Conservation (phyloP, 1,284 basidiomycete species). For the Ustilago lituana region DNA sequence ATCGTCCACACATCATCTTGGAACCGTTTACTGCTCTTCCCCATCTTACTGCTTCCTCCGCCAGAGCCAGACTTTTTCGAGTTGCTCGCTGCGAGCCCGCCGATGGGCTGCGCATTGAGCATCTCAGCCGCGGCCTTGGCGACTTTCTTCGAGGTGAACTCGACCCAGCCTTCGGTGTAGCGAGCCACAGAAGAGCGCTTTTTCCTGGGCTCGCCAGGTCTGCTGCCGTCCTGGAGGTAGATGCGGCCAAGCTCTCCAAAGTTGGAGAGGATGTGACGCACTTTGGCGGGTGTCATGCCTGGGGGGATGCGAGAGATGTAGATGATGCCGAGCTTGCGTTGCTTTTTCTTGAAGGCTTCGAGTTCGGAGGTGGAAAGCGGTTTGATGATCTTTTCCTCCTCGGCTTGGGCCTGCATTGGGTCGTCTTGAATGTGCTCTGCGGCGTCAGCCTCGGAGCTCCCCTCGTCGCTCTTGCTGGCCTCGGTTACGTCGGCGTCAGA, state of each 20-base stretch:
- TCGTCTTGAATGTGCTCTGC: constrained; percentile 47
- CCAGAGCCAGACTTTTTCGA: constrained; percentile 48
- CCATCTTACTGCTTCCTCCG: constrained; percentile 50
- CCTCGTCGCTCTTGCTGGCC: constrained; percentile 1
- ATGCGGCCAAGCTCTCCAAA: constrained; percentile 65
- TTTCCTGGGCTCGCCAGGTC: constrained; percentile 32
- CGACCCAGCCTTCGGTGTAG: constrained; percentile 97
- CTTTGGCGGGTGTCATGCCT: constrained; percentile 97
- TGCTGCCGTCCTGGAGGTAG: constrained; percentile 60
- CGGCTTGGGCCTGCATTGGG: constrained; percentile 29
- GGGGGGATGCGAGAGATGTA: constrained; percentile 97
- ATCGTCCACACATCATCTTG: constrained; percentile 99
- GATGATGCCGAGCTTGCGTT: constrained; percentile 75
- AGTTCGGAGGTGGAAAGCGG: constrained; percentile 53
- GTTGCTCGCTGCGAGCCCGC: constrained; percentile 46
- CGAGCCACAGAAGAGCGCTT: constrained; percentile 72
- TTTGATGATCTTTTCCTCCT: constrained; percentile 47
- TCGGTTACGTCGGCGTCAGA: no score
- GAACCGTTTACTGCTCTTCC: constrained; percentile 71
- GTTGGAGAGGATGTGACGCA: constrained; percentile 75
- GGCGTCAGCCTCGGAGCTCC: constrained; percentile 4
- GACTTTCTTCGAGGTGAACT: constrained; percentile 91
- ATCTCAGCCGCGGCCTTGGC: constrained; percentile 90
- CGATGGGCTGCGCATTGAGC: constrained; percentile 95
- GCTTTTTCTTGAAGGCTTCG: constrained; percentile 58